Evolutionary conservation across 768 basidiomycete species (phyloP), one percentile per base, ranked within the genome.

Genomic region (Hirschioporus abietinus): DNA sequence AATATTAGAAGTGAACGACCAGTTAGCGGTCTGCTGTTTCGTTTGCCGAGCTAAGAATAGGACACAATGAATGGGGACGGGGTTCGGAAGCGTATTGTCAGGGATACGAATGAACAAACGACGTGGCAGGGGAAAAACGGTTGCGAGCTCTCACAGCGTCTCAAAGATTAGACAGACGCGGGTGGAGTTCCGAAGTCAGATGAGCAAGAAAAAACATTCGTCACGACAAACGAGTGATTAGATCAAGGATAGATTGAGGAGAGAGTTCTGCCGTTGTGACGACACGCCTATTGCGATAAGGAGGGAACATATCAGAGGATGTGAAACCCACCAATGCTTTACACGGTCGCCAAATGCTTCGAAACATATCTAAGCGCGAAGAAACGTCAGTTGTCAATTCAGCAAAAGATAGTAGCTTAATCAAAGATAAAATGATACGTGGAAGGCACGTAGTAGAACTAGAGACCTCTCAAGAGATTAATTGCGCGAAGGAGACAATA

Each of bases 341-440:
- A 92, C 90, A 67, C 89, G 83, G 74, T 89, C 88, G 24, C 91
- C 91, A 72, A 90, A 92, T 17, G 83, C 78, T 70, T 88, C 82
- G 75, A 93, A 93, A 77, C 90, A 90, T 60, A 90, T 78, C 86
- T 88, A 67, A 35, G 52, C 9, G 68, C 15, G 20, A 12, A 15
- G 3, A 52, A 15, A 5, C 15, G 42, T 52, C 42, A 52, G 42
- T 15, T 5, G 42, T 52, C 42, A 52, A 20, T 52, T 52, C 12
- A 15, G 42, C 3, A 52, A 10, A 52, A 52, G 42, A 15, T 12
- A 52, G 42, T 52, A 52, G 30, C 30, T 2, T 3, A 5, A 52
- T 52, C 42, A 52, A 52, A 15, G 42, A 52, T 36, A 15, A 30
- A 30, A 20, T 52, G 12, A 12, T 52, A 52, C 20, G 42, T 52